phyloP scores from a whole-genome alignment of 352 stramenopile genomes.

The Phytophthora sojae region DNA sequence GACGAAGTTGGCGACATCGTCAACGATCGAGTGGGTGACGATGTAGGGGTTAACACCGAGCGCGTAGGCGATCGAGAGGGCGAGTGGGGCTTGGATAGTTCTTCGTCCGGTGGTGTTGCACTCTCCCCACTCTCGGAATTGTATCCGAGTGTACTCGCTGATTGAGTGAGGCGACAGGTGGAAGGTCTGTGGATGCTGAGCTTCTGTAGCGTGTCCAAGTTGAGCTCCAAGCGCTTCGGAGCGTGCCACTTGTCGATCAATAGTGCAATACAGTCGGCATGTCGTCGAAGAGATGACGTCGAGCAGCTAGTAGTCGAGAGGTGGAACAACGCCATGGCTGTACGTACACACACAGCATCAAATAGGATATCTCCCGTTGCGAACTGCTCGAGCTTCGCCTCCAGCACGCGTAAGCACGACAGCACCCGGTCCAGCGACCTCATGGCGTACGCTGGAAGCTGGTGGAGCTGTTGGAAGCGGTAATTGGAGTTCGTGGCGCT shows the following conservation, averaged over 20 bases:
- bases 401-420: constrained; percentile 49
- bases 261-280: constrained; percentile 55
- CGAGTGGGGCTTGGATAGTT: constrained; percentile 2
- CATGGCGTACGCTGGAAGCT: constrained; percentile 55
- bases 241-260: constrained; percentile 66
- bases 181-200: constrained; percentile 29
- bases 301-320: constrained; percentile 36
- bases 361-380: constrained; percentile 38
- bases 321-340: constrained; percentile 77
- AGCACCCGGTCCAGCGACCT: constrained; percentile 76
- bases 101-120: background rate
- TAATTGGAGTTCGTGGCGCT: constrained; percentile 28
- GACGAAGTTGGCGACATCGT: constrained; percentile 20
- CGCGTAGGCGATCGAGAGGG: constrained; percentile 10
- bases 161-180: constrained; percentile 33
- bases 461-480: constrained; percentile 62
- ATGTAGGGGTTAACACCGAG: constrained; percentile 9
- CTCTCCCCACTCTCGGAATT: constrained; percentile 13
- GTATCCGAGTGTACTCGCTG: constrained; percentile 15
- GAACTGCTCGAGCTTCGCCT: constrained; percentile 41
- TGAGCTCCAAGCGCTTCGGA: constrained; percentile 71
- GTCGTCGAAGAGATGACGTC: constrained; percentile 29
- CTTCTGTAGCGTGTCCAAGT: constrained; percentile 75
- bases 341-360: constrained; percentile 57
- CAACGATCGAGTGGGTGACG: constrained; percentile 14